A percentile compares a stretch with the other conserved stretches of the same genome.
Conservation (phyloP, 495 filamentous ascomycete species). For the Glonium stellatum region DNA sequence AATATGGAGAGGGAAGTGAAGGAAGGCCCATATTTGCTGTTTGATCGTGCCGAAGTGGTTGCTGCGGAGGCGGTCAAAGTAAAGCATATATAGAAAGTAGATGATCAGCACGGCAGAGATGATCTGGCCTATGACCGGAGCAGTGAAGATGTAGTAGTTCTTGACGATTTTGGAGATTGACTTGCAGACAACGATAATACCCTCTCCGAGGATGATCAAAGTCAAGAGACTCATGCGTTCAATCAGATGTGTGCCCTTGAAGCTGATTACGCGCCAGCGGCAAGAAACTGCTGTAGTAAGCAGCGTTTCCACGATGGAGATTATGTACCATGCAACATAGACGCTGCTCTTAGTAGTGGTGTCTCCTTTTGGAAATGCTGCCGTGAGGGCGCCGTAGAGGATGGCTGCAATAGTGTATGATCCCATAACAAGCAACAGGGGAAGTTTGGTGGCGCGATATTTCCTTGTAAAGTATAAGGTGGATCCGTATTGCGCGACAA, state of each 20-base stretch:
- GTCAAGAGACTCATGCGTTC: conserved; percentile 61
- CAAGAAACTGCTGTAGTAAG: conserved; percentile 50
- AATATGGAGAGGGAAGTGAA: conserved; percentile 66
- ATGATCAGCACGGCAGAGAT: conserved; percentile 34
- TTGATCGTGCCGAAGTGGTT: conserved; percentile 48
- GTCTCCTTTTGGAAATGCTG: conserved; percentile 11
- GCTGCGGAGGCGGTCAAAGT: conserved; percentile 54
- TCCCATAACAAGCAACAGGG: conserved; percentile 16
- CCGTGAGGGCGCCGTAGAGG: conserved; percentile 18
- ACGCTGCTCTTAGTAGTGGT: conserved; percentile 39
- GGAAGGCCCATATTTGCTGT: conserved; percentile 57
- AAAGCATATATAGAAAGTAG: conserved; percentile 65
- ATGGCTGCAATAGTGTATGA: conserved; percentile 20
- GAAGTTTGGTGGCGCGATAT: conserved; percentile 20
- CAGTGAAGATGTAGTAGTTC: conserved; percentile 46
- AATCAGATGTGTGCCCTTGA: conserved; percentile 59
- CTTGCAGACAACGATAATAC: conserved; percentile 46
- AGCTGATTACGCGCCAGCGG: conserved; percentile 49
- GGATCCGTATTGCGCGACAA: conserved; percentile 18
- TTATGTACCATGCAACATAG: conserved; percentile 55
- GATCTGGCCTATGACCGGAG: conserved; percentile 42
- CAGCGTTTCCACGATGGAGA: conserved; percentile 50
- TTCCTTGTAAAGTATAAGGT: conserved; percentile 19
- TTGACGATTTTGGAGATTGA: conserved; percentile 51
- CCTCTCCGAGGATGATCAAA: conserved; percentile 64